Conservation (phyloP, 2,329 filamentous ascomycete genomes). For the Colletotrichum sp. region DNA sequence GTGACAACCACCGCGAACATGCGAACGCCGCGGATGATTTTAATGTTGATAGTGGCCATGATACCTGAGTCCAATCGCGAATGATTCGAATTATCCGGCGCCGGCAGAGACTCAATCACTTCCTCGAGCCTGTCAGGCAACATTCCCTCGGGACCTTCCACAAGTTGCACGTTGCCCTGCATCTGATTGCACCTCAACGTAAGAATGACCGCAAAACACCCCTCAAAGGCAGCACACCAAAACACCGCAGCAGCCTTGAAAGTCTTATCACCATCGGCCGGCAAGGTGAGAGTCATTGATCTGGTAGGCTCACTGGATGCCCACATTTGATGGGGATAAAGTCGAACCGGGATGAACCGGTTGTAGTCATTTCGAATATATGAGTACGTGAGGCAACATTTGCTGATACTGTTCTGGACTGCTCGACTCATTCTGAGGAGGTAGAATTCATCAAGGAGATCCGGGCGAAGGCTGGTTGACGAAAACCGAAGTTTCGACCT, state of each 20-base stretch:
- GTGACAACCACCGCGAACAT: not conserved
- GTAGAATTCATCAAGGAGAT: rapidly evolving
- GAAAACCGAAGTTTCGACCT: not conserved
- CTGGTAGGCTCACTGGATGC: not conserved
- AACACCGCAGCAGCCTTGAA: not conserved
- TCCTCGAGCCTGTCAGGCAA: not conserved
- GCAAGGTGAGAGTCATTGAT: not conserved
- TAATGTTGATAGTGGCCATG: not conserved
- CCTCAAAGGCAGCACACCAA: rapidly evolving
- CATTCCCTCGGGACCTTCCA: not conserved
- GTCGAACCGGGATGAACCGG: not conserved
- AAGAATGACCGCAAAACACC: rapidly evolving
- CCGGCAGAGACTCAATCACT: not conserved
- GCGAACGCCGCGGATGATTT: not conserved
- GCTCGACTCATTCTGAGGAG: not conserved
- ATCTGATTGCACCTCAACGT: not conserved
- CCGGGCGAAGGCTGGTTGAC: not conserved
- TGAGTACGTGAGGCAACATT: not conserved
- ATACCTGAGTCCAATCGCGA: not conserved
- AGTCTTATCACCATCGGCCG: rapidly evolving
- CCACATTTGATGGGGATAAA: rapidly evolving
- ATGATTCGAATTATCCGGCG: not conserved
- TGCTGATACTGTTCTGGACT: not conserved
- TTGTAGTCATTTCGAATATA: not conserved
- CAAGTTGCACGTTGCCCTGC: not conserved